A percentile compares a stretch with the other conserved stretches of the same genome.
Conservation (phyloP, 441 rosid species). For the Pelargonium fulgidum region DNA sequence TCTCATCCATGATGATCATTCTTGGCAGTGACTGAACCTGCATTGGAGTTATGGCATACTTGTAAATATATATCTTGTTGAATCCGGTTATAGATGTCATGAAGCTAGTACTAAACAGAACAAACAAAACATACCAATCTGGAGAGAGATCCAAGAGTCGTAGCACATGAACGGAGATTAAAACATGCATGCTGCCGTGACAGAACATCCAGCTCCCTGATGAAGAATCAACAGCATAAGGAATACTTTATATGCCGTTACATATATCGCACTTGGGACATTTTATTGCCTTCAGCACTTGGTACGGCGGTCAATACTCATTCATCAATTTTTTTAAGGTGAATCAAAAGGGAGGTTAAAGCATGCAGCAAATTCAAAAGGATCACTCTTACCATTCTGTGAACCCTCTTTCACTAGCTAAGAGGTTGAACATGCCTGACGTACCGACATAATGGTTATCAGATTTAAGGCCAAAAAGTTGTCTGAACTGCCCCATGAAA, state of each 20-base stretch:
- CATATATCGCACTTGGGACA: too few relatives aligned
- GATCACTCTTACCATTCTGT: slow-evolving; percentile 62
- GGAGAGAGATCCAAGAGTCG: slow-evolving; percentile 89
- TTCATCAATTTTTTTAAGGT: neutral
- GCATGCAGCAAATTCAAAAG: neutral
- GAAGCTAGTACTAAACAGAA: neutral
- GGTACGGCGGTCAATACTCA: too few relatives aligned
- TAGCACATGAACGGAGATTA: slow-evolving; percentile 78
- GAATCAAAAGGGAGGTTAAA: neutral
- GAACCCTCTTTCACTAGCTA: slow-evolving; percentile 77
- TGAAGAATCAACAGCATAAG: slow-evolving; percentile 19
- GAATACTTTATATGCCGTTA: neutral
- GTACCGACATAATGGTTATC: slow-evolving; percentile 40
- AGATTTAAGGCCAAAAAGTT: slow-evolving; percentile 77
- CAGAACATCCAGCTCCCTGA: slow-evolving; percentile 90
- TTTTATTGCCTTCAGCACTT: too few relatives aligned
- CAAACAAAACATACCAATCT: slow-evolving; percentile 49
- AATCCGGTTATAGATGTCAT: slow-evolving; percentile 12
- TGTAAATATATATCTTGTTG: slow-evolving; percentile 9
- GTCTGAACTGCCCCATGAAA: slow-evolving; percentile 86
- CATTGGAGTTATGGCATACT: slow-evolving; percentile 23
- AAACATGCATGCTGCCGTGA: slow-evolving; percentile 75
- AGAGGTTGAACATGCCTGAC: slow-evolving; percentile 50
- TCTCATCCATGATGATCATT: slow-evolving; percentile 95
- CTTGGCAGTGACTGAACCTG: slow-evolving; percentile 97